Conservation (phyloP, 768 basidiomycete species). For the Trametes meyenii region DNA sequence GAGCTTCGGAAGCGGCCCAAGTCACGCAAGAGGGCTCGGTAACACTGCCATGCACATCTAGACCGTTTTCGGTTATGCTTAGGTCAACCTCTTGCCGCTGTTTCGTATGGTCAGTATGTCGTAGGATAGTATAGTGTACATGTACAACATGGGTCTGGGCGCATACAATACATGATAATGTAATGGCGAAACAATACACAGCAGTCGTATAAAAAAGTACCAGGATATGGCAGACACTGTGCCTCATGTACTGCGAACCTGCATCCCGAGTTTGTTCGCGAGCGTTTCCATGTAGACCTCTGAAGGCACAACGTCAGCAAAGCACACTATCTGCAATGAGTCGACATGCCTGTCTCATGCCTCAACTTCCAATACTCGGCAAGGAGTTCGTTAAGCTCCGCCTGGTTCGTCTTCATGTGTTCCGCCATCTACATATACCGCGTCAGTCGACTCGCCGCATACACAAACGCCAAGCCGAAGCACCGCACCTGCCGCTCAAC, state of each 20-base stretch:
- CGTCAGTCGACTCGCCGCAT: background rate
- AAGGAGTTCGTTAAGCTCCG: conserved; percentile 79
- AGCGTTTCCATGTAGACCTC: conserved; percentile 89
- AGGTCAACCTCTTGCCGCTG: background rate
- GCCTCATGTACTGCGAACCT: conserved; percentile 29
- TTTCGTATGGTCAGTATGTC: conserved; percentile 2
- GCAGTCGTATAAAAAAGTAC: background rate
- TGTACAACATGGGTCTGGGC: conserved; percentile 21
- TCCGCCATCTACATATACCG: conserved; percentile 63
- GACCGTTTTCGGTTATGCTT: background rate
- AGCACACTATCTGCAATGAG: background rate
- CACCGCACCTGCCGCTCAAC: conserved; percentile 61
- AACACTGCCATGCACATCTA: background rate
- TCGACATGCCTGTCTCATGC: conserved; percentile 64
- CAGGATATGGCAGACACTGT: background rate
- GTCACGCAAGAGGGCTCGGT: background rate
- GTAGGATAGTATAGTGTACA: conserved; percentile 4
- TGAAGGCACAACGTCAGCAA: conserved; percentile 31
- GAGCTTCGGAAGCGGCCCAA: conserved; percentile 26
- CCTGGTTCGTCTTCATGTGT: conserved; percentile 72
- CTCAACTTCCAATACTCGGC: conserved; percentile 83
- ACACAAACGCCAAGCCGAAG: background rate
- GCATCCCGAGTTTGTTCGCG: conserved; percentile 68
- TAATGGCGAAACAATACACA: background rate
- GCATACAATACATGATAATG: conserved; percentile 10